These are phyloP conservation scores for Talaromyces verruculosus DNA, from an alignment of 2,329 filamentous ascomycete genomes.

Conservation along the genomic window DNA sequence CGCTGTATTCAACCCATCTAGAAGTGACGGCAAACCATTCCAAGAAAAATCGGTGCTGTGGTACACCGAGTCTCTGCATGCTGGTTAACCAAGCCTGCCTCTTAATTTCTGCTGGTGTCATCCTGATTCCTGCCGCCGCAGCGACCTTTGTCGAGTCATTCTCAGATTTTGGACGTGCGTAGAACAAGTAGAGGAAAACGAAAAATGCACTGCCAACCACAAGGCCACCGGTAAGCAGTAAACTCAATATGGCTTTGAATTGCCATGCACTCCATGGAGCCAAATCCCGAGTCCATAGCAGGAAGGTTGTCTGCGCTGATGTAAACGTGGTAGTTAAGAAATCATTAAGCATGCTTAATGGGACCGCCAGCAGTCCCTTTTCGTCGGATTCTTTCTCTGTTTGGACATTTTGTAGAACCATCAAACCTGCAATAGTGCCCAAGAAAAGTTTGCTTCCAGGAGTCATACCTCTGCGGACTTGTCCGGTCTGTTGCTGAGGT, in stretches of 20 bases:
- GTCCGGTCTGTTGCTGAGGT: constrained; percentile 35
- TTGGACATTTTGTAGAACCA: constrained; percentile 82
- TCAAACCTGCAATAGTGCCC: constrained; percentile 84
- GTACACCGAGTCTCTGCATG: constrained; percentile 89
- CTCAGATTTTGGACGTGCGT: constrained; percentile 58
- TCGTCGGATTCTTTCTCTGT: constrained; percentile 64
- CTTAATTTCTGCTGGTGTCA: constrained; percentile 78
- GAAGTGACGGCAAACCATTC: constrained; percentile 77
- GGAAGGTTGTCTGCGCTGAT: constrained; percentile 27
- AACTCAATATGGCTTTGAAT: constrained; percentile 38
- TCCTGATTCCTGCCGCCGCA: constrained; percentile 29
- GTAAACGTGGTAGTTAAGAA: constrained; percentile 28
- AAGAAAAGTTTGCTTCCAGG: constrained; percentile 79
- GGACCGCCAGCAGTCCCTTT: constrained; percentile 67
- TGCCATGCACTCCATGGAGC: constrained; percentile 40
- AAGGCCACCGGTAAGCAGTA: constrained; percentile 54
- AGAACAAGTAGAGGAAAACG: constrained; percentile 57
- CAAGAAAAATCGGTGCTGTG: constrained; percentile 79
- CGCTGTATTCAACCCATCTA: constrained; percentile 78
- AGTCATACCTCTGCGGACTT: constrained; percentile 50
- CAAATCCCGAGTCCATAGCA: constrained; percentile 24
- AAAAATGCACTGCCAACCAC: constrained; percentile 58
- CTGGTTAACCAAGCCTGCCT: constrained; percentile 90
- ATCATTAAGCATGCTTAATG: constrained; percentile 57
- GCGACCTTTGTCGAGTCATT: constrained; percentile 42